Base-by-base conservation (phyloP, 2,329 filamentous ascomycete genomes). In the Corinectria fuckeliana region DNA sequence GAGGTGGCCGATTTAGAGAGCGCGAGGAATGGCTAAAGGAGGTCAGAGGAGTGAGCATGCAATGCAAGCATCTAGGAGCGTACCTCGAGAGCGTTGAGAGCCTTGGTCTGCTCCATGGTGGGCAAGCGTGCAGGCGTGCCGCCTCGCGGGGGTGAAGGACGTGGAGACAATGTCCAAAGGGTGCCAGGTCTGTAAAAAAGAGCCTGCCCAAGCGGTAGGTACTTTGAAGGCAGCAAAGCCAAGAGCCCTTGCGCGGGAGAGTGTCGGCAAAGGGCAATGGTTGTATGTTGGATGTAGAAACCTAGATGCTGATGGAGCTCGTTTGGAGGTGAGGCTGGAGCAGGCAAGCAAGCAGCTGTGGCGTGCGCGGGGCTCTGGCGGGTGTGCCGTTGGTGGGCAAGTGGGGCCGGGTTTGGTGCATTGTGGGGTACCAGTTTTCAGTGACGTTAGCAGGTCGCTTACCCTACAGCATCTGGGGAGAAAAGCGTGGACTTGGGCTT, bases 1-100 rank as follows among this genome's bases (percentile, higher is more conserved):
- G 93, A 92, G 6, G 87, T 91, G 63, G 92, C 92, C 10, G 92
- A 91, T 74, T 93, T 95, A 71, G 91, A 90, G 65, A 97, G 90
- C 51, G 91, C 90, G 60, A 99, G 81, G 80, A 94, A 98, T n/a
- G 93, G 93, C 82, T 97, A 81, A 10, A 83, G 1, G 13, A 16
- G 9, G 55, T 61, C 28, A 62, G 53, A 10, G 21, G 25, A 25
- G 13, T 2, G 25, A 7, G 6, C 10, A 16, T 28, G 3, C 10
- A 20, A 18, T n/a, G n/a, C 18, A 25, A 20, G 0, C 1, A 20
- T 45, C 9, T 5, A n/a, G 13, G 9, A n/a, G 7, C 62, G 13
- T 75, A 87, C 87, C 82, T 86, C 86, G 48, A 89, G 76, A 54
- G 87, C 86, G 67, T 87, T 87, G 34, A 89, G 77, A 63, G 87